Conservation (phyloP, 2,329 filamentous ascomycete genomes). For the Proliferodiscus dingleyae region DNA sequence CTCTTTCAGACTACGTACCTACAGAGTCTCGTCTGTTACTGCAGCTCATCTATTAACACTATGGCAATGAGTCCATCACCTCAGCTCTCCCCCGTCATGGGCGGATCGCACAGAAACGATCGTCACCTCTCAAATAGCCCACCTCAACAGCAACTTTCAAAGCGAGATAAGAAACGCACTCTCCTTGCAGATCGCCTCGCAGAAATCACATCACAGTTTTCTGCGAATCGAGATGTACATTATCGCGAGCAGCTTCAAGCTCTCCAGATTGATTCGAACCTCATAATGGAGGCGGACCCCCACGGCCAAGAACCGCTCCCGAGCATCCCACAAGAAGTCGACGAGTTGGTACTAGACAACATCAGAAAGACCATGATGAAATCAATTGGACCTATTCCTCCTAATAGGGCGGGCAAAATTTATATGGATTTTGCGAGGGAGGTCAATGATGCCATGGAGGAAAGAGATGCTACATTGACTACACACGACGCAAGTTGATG, state of each 20-base stretch:
- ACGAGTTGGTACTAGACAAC: constrained; percentile 28
- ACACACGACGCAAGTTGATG: constrained; percentile 65
- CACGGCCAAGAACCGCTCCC: constrained; percentile 68
- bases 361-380: constrained; percentile 29
- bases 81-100: constrained; percentile 26
- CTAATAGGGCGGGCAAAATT: constrained; percentile 67
- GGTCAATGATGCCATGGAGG: constrained; percentile 82
- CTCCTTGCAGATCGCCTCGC: constrained; percentile 74
- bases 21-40: neutral
- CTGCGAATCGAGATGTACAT: constrained; percentile 72
- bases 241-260: constrained; percentile 88
- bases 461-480: constrained; percentile 77
- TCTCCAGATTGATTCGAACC: constrained; percentile 83
- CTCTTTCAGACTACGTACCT: neutral
- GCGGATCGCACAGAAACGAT: constrained; percentile 21
- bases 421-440: constrained; percentile 83
- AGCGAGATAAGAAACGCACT: constrained; percentile 85
- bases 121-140: constrained; percentile 30
- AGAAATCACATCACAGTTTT: constrained; percentile 71
- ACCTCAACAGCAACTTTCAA: constrained; percentile 47
- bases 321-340: constrained; percentile 41
- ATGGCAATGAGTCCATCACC: constrained; percentile 30
- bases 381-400: constrained; percentile 35
- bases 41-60: neutral
- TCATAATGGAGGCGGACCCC: constrained; percentile 80